These are phyloP conservation scores for Candida coleopterorum DNA, from an alignment of 805 yeast genomes.

Conservation along the genomic window DNA sequence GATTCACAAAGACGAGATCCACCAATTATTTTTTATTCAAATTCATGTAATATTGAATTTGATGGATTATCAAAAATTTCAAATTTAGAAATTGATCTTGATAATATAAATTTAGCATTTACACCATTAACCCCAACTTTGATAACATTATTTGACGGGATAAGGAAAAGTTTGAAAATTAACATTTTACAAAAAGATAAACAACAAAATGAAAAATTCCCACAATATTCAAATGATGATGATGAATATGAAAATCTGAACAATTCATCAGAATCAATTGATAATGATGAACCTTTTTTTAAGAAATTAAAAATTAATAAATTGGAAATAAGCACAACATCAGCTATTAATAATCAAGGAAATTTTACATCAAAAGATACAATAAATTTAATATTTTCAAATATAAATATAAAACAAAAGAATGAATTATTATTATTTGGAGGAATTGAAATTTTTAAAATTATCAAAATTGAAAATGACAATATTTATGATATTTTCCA, in stretches of 20 bases:
- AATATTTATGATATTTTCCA: constrained; percentile 20
- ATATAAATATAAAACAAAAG: constrained; percentile 40
- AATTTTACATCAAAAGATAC: constrained; percentile 31
- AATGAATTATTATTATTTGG: constrained; percentile 43
- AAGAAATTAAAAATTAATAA: constrained; percentile 33
- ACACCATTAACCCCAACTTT: constrained; percentile 40
- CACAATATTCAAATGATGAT: constrained; percentile 20
- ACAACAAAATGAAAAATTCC: constrained; percentile 15
- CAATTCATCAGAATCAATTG: constrained; percentile 10
- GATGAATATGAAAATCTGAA: constrained; percentile 14
- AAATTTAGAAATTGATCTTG: constrained; percentile 37
- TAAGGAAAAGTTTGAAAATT: constrained; percentile 31
- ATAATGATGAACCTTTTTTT: constrained; percentile 22
- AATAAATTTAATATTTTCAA: constrained; percentile 19
- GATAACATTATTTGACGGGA: constrained; percentile 30
- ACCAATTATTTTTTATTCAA: constrained; percentile 26
- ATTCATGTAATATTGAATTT: constrained; percentile 38
- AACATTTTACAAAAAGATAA: constrained; percentile 27
- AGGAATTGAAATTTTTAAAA: constrained; percentile 33
- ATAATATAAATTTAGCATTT: constrained; percentile 37
- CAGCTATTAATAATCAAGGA: constrained; percentile 42
- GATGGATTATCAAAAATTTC: constrained; percentile 39
- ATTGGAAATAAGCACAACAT: constrained; percentile 40
- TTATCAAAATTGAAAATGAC: constrained; percentile 18
- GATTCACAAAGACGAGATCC: constrained; percentile 6